Conservation (phyloP, 2,329 filamentous ascomycete species). For the Ascochyta pisi region DNA sequence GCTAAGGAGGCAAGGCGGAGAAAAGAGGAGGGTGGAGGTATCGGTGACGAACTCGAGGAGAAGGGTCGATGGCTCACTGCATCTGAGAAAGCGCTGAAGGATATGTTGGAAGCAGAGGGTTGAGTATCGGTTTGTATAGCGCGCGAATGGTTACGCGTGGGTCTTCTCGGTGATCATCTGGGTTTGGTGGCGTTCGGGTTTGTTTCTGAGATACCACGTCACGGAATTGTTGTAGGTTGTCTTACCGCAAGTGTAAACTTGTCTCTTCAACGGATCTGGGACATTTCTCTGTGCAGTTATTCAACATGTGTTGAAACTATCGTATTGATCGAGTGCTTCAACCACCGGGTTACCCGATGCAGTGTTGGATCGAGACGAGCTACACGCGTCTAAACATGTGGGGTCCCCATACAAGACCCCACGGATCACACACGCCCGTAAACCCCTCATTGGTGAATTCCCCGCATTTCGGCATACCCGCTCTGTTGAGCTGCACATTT, state of each 20-base stretch:
- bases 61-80: constrained; percentile 77
- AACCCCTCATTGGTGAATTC: constrained; percentile 4
- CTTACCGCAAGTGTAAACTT: background rate
- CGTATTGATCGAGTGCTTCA: no score
- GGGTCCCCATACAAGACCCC: constrained; percentile 11
- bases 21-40: constrained; percentile 69
- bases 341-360: constrained; percentile 12
- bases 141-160: background rate
- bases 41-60: constrained; percentile 77
- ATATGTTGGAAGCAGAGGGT: constrained; percentile 65
- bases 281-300: no score
- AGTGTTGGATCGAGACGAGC: constrained; percentile 13
- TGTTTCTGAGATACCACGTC: constrained; percentile 11
- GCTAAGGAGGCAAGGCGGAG: constrained; percentile 74
- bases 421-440: constrained; percentile 4
- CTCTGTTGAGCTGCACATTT: background rate
- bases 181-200: constrained; percentile 5
- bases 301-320: no score
- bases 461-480: background rate
- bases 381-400: constrained; percentile 18
- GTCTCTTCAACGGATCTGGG: no score
- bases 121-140: constrained; percentile 14
- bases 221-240: background rate
- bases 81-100: constrained; percentile 68
- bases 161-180: background rate